Conservation (phyloP, 2,329 filamentous ascomycete species). For the Colletotrichum echinochloae region DNA sequence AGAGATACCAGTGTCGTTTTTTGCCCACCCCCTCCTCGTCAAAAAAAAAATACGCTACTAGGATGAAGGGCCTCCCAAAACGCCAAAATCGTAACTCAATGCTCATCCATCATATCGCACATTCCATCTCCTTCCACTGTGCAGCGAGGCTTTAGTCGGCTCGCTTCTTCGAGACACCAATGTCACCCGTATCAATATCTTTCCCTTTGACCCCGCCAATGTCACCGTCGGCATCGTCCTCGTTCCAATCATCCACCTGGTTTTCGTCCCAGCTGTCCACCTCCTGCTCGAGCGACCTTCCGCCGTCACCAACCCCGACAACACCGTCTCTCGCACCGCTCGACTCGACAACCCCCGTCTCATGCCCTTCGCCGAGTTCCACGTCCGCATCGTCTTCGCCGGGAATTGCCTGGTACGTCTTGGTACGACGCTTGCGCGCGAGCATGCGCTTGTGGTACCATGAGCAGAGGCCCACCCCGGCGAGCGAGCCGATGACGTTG, state of each 20-base stretch:
- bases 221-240: conserved; percentile 56
- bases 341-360: conserved; percentile 68
- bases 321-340: conserved; percentile 45
- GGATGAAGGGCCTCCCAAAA: conserved; percentile 32
- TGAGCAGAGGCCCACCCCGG: conserved; percentile 78
- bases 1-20: conserved; percentile 2
- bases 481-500: conserved; percentile 83
- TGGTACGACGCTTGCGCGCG: conserved; percentile 81
- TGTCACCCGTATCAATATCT: conserved; percentile 46
- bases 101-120: conserved; percentile 34
- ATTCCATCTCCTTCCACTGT: not conserved
- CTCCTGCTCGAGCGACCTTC: conserved; percentile 76
- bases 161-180: conserved; percentile 49
- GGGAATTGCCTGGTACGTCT: conserved; percentile 78
- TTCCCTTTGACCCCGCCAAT: conserved; percentile 45
- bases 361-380: conserved; percentile 81
- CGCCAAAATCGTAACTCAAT: conserved; percentile 39
- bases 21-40: not conserved
- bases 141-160: conserved; percentile 46
- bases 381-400: conserved; percentile 75
- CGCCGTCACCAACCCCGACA: conserved; percentile 15
- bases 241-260: conserved; percentile 68
- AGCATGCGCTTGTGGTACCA: conserved; percentile 98
- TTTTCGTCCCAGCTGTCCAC: conserved; percentile 97
- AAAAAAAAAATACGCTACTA: conserved; percentile 32